A percentile compares a stretch with the other conserved stretches of the same genome.
Evolutionary conservation across 371 early-diverging fungal genomes (phyloP).

Genomic region (Mucor circinelloides): DNA sequence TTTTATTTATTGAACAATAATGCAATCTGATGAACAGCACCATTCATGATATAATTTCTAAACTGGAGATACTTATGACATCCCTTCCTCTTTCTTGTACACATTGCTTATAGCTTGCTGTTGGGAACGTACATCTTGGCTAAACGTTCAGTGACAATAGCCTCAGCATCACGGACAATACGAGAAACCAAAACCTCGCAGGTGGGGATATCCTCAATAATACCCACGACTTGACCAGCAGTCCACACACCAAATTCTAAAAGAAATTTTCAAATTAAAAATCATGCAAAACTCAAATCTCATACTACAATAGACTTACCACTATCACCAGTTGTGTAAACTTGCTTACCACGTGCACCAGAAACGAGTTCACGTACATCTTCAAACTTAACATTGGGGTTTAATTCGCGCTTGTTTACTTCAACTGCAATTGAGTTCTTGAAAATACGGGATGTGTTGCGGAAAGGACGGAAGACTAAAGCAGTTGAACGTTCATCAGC

Average conservation of each 20-base stretch:
- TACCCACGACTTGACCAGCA: constrained; percentile 74
- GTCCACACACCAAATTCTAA: constrained; percentile 77
- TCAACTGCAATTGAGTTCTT: constrained; percentile 72
- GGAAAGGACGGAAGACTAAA: constrained; percentile 77
- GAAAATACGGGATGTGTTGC: constrained; percentile 80
- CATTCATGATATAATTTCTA: not conserved
- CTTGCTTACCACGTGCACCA: constrained; percentile 72
- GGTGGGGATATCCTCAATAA: constrained; percentile 79
- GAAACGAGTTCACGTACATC: constrained; percentile 71
- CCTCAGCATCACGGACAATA: constrained; percentile 63
- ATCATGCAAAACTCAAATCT: not conserved
- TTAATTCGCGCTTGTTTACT: constrained; percentile 67
- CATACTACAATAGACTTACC: not conserved
- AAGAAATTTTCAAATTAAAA: not conserved
- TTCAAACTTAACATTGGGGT: constrained; percentile 63
- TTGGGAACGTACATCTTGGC: constrained; percentile 11
- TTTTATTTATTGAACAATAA: too few species aligned
- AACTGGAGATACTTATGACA: not conserved
- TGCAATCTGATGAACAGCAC: too few species aligned
- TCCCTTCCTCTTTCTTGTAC: not conserved
- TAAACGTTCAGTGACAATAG: constrained; percentile 38
- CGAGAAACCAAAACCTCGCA: constrained; percentile 64
- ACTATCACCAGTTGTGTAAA: constrained; percentile 67
- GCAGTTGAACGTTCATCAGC: constrained; percentile 70
- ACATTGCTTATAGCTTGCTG: constrained; percentile 21